phyloP scores from a whole-genome alignment of 305 asterid genomes.

The Fraxinus sp. region DNA sequence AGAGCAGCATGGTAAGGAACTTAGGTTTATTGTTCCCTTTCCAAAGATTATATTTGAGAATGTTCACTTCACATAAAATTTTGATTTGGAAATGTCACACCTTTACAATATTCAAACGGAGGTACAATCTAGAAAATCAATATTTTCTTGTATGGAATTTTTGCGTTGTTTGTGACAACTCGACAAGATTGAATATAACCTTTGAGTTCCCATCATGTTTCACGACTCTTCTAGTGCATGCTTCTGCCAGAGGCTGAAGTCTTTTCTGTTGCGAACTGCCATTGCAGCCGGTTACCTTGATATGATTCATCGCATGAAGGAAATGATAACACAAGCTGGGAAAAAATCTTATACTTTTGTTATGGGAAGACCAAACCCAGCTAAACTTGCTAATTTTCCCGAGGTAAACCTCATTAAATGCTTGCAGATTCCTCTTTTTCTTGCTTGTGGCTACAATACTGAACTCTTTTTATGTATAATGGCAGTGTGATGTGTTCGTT shows the following conservation, averaged over 20 bases:
- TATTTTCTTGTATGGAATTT: background rate
- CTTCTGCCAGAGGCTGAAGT: slow-evolving; percentile 22
- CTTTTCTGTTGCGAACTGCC: slow-evolving; percentile 29
- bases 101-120: background rate
- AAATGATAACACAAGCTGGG: slow-evolving; percentile 72
- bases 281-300: slow-evolving; percentile 85
- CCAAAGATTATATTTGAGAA: background rate
- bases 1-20: background rate
- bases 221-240: slow-evolving; percentile 4
- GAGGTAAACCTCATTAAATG: slow-evolving; percentile 51
- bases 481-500: slow-evolving; percentile 87
- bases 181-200: slow-evolving; percentile 1
- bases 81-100: background rate
- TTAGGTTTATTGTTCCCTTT: background rate
- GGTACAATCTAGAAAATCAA: background rate
- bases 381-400: slow-evolving; percentile 93
- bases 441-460: slow-evolving; percentile 20
- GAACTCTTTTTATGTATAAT: slow-evolving; percentile 20
- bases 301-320: slow-evolving; percentile 85
- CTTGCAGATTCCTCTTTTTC: slow-evolving; percentile 12
- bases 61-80: background rate
- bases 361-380: slow-evolving; percentile 95
- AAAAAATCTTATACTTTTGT: slow-evolving; percentile 86
- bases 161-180: background rate
- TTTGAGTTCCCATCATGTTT: background rate